phyloP scores from a whole-genome alignment of 306 rosid species.

The Cajanus cajan region DNA sequence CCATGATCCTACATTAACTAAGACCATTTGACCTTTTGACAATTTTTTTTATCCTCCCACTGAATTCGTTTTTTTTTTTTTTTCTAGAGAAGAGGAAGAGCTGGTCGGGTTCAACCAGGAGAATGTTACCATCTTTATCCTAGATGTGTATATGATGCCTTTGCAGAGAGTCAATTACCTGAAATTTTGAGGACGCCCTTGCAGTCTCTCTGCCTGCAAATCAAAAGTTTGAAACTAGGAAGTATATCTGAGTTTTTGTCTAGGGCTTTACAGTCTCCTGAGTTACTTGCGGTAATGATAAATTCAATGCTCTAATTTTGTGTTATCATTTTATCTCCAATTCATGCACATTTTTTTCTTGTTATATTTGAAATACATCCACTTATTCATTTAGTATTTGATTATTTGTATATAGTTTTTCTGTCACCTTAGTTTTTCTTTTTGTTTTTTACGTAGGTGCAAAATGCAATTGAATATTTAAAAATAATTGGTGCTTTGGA shows the following conservation, averaged over 20 bases:
- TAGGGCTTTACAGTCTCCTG: conserved; percentile 93
- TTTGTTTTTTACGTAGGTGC: conserved; percentile 71
- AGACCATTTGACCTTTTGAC: conserved; percentile 10
- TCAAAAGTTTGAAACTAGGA: conserved; percentile 89
- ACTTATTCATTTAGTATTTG: not conserved
- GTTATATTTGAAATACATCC: not conserved
- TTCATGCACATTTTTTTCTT: not conserved
- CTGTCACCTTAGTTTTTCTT: conserved; percentile 24
- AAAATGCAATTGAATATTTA: conserved; percentile 88
- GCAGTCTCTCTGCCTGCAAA: conserved; percentile 96
- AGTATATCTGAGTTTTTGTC: conserved; percentile 89
- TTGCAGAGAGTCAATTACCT: conserved; percentile 84
- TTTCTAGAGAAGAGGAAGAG: conserved; percentile 95
- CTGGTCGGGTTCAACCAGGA: conserved; percentile 97
- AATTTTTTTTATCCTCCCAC: conserved; percentile 13
- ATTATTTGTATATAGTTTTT: conserved; percentile 26
- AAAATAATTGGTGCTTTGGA: conserved; percentile 85
- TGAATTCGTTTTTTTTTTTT: conserved; percentile 22
- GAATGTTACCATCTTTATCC: conserved; percentile 94
- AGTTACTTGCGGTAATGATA: conserved; percentile 70
- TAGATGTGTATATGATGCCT: conserved; percentile 76
- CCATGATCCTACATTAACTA: conserved; percentile 15
- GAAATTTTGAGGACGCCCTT: conserved; percentile 96
- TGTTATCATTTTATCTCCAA: conserved; percentile 16
- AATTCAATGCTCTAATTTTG: conserved; percentile 17